Base-by-base conservation (phyloP, 2,329 filamentous ascomycete genomes). In the Colletotrichum simmondsii region DNA sequence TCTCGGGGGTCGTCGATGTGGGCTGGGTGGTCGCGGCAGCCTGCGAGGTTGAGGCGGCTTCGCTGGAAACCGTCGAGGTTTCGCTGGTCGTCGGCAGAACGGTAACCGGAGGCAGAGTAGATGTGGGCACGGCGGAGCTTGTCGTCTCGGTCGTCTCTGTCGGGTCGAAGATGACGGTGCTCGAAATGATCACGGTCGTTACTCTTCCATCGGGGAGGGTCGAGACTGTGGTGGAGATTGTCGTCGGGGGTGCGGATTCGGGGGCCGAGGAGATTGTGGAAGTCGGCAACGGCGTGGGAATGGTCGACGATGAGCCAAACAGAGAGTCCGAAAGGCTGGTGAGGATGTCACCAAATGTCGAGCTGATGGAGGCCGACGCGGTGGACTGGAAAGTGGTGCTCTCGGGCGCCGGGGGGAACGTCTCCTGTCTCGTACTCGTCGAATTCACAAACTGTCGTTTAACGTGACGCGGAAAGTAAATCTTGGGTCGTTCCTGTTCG, bases 401-500 rank as follows among this genome's bases (percentile, higher is more conserved):
- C 54, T 78, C 63, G 12, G 74, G 32, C 46, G 78, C 77, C n/a
- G 78, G 16, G 19, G 42, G 76, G 61, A 78, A 76, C 2, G 76
- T 71, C 22, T 75, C 76, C 32, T 76, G 67, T 64, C 78, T 78
- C 53, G 83, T 83, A 73, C 79, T 78, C n/a, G 85, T 86, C 16
- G 78, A 79, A 77, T 88, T 88, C 73, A 77, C 76, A 65, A 85
- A 83, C 71, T 87, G 83, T 67, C 88, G 85, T 81, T 87, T 90
- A 77, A 91, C 83, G 56, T 89, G 84, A 68, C 87, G 84, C 14
- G 89, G 89, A 74, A 88, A 91, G 79, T 90, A 91, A 77, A 90
- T 88, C 78, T 84, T 86, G 22, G 88, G 88, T 74, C 83, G 82
- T 49, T 79, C 76, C 67, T 86, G 83, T 26, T 86, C 87, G 75